These are phyloP conservation scores for Podaxis pistillaris DNA, from an alignment of 768 basidiomycete genomes.

Conservation along the genomic window DNA sequence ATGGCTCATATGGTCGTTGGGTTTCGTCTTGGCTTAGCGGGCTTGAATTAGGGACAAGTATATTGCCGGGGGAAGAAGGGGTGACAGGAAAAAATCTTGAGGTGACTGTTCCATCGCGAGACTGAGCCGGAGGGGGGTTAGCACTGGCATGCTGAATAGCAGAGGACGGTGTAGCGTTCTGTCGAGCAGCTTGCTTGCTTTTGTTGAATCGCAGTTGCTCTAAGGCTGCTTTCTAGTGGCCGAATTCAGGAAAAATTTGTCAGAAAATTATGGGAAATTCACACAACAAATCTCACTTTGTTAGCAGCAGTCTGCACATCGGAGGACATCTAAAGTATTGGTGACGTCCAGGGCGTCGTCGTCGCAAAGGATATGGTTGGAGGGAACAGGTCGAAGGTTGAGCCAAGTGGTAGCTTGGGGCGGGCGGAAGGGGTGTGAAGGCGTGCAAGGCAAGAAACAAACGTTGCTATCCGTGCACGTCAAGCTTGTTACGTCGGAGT, in stretches of 20 bases:
- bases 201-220: constrained; percentile 48
- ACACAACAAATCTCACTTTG: constrained; percentile 42
- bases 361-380: constrained; percentile 19
- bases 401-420: constrained; percentile 30
- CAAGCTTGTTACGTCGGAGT: constrained; percentile 46
- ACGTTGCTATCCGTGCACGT: constrained; percentile 18
- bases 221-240: constrained; percentile 40
- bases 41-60: constrained; percentile 80
- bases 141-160: constrained; percentile 22
- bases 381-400: constrained; percentile 16
- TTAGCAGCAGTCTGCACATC: constrained; percentile 43
- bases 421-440: constrained; percentile 13
- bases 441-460: constrained; percentile 12
- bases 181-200: constrained; percentile 30
- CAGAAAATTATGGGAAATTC: constrained; percentile 14
- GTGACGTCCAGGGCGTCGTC: constrained; percentile 14
- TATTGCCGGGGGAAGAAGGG: constrained; percentile 46
- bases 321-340: constrained; percentile 42
- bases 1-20: constrained; percentile 37
- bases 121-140: constrained; percentile 57
- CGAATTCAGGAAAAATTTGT: constrained; percentile 19
- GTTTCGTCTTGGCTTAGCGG: constrained; percentile 45
- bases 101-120: constrained; percentile 70
- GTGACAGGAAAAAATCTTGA: constrained; percentile 58
- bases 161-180: constrained; percentile 23